These are phyloP conservation scores for Colletotrichum navitas DNA, from an alignment of 2,329 filamentous ascomycete genomes.

Conservation along the genomic window DNA sequence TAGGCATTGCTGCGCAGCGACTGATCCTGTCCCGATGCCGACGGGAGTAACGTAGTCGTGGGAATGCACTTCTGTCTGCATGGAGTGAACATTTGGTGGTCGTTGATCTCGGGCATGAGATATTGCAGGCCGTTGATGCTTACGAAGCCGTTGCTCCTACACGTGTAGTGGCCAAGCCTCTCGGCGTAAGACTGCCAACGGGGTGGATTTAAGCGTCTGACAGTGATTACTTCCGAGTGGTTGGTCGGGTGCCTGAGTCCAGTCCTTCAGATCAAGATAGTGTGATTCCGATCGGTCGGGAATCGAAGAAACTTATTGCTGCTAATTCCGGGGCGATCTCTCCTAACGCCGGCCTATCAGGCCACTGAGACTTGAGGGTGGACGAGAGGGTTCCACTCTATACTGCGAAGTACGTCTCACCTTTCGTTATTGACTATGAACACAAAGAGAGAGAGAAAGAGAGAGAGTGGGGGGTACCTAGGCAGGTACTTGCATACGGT, in stretches of 20 bases:
- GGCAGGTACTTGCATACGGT: background rate
- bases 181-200: background rate
- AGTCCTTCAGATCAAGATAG: background rate
- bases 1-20: background rate
- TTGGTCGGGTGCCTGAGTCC: background rate
- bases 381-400: background rate
- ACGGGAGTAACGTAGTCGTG: background rate
- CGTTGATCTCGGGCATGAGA: background rate
- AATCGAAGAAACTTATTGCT: slow-evolving; percentile 18
- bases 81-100: background rate
- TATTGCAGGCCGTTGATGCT: background rate
- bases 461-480: background rate
- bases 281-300: slow-evolving; percentile 29
- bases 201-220: background rate
- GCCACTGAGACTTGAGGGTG: background rate
- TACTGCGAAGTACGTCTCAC: no score
- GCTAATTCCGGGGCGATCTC: slow-evolving; percentile 25
- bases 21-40: no score
- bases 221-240: background rate
- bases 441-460: background rate
- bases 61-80: background rate
- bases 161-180: background rate
- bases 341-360: slow-evolving; percentile 13
- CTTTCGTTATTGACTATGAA: background rate
- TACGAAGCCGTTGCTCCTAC: background rate